Evolutionary conservation across 495 filamentous ascomycete species (phyloP).

Genomic region (Penicillium canariense): DNA sequence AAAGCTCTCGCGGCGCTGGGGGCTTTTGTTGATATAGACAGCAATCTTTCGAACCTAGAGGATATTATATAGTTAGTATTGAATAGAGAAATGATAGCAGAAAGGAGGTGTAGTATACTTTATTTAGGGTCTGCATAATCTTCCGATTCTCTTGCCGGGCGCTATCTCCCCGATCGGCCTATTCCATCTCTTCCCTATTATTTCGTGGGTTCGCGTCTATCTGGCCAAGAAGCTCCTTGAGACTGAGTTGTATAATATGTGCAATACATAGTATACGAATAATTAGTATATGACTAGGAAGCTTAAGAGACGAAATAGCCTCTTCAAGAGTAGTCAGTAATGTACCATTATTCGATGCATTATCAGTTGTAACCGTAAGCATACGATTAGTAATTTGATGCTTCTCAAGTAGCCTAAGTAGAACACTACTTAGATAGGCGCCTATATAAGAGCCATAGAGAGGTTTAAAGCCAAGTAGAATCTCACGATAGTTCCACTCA

Average conservation of each 20-base stretch:
- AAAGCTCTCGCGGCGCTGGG: too few relatives aligned
- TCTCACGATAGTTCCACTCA: slow-evolving; percentile 20
- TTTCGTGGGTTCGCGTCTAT: too few relatives aligned
- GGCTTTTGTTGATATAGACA: too few relatives aligned
- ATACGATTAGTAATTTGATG: slow-evolving; percentile 11
- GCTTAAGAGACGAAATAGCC: background rate
- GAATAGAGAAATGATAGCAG: background rate
- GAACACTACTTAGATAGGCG: slow-evolving; percentile 8
- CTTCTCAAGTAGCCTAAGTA: slow-evolving; percentile 12
- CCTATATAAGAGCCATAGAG: slow-evolving; percentile 10
- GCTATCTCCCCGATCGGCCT: too few relatives aligned
- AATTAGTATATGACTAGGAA: background rate
- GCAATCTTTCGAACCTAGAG: too few relatives aligned
- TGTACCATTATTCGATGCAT: slow-evolving; percentile 22
- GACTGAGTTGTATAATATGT: too few relatives aligned
- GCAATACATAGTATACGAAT: too few relatives aligned
- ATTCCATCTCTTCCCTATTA: too few relatives aligned
- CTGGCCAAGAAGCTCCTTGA: too few relatives aligned
- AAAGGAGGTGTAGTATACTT: too few relatives aligned
- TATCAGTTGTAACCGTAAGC: slow-evolving; percentile 20
- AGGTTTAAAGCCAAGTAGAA: slow-evolving; percentile 23
- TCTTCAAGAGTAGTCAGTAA: slow-evolving; percentile 10
- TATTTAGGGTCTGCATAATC: background rate
- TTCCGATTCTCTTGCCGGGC: too few relatives aligned
- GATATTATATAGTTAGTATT: background rate